Base-by-base conservation (phyloP, 1,139 yeast genomes). In the Lodderomyces elongisporus region DNA sequence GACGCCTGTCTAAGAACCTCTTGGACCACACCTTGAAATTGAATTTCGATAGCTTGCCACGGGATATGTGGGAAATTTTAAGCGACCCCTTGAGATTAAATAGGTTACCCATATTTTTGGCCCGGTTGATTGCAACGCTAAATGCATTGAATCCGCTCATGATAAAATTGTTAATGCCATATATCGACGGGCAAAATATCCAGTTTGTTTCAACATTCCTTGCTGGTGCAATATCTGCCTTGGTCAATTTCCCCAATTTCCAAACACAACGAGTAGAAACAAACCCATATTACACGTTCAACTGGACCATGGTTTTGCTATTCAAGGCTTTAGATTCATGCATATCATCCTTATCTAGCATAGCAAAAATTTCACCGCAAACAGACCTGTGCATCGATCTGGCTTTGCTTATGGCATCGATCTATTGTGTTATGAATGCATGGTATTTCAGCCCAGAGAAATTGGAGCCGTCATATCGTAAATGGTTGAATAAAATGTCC, bases 401-500 rank as follows among this genome's bases (percentile, higher is more conserved):
- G 6, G 26, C 35, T 6, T 43, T 40, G 42, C 52, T 40, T 49
- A 52, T 42, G 36, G 51, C 25, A 14, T 45, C 42, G 27, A 51
- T 38, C 45, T 54, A 43, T 34, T 46, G 60, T 17, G 60, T 66
- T 31, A 65, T 66, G 70, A 58, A 52, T 40, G 37, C 56, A 18
- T 66, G 71, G 71, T 60, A 62, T 37, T 63, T 47, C 40, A 40
- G 49, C 31, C 71, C 71, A 1, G 51, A 53, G 10, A 49, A 49
- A 25, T 45, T 66, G 22, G 60, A 67, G 5, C 53, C 55, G 4
- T 51, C 59, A n/a, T 66, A 66, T 41, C 51, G 53, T 17, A 45
- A 48, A 25, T 66, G 73, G 73, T 62, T 66, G 41, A 57, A 70
- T 8, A 50, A 54, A 35, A 66, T 68, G 14, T 67, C 71, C 4